Evolutionary conservation across 1,284 basidiomycete species (phyloP).

Genomic region (Cryptococcus maquisensis): DNA sequence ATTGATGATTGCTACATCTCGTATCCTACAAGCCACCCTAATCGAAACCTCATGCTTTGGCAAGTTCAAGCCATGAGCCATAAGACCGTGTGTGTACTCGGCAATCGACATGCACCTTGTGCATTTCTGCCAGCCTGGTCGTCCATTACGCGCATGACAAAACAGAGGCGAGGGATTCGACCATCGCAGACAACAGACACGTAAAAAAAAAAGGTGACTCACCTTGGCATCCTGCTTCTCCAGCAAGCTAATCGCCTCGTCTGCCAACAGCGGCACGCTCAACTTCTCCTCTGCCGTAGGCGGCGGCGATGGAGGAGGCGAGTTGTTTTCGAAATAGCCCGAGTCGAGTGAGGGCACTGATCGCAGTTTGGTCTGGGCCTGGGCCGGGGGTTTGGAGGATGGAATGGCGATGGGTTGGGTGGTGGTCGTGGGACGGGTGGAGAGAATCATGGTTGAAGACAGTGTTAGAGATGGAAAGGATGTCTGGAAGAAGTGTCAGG

Average conservation of each 20-base stretch:
- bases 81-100: too few species aligned
- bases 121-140: not conserved
- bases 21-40: not conserved
- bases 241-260: slow-evolving; percentile 3
- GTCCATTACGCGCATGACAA: not conserved
- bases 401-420: too few species aligned
- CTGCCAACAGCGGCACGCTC: slow-evolving; percentile 8
- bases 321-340: slow-evolving; percentile 3
- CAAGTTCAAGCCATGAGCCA: too few species aligned
- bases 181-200: not conserved
- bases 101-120: too few species aligned
- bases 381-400: too few species aligned
- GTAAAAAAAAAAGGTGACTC: not conserved
- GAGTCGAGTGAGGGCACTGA: slow-evolving; percentile 7
- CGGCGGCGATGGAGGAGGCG: slow-evolving; percentile 9
- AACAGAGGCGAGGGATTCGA: too few species aligned
- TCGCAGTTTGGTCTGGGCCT: not conserved
- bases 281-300: slow-evolving; percentile 10
- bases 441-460: too few species aligned
- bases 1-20: too few species aligned
- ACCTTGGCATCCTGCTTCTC: slow-evolving; percentile 8
- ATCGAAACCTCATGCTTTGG: too few species aligned
- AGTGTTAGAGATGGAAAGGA: too few species aligned
- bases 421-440: too few species aligned
- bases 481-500: too few species aligned